phyloP scores from a whole-genome alignment of 1,139 yeast genomes.

The Diutina ranongensis region DNA sequence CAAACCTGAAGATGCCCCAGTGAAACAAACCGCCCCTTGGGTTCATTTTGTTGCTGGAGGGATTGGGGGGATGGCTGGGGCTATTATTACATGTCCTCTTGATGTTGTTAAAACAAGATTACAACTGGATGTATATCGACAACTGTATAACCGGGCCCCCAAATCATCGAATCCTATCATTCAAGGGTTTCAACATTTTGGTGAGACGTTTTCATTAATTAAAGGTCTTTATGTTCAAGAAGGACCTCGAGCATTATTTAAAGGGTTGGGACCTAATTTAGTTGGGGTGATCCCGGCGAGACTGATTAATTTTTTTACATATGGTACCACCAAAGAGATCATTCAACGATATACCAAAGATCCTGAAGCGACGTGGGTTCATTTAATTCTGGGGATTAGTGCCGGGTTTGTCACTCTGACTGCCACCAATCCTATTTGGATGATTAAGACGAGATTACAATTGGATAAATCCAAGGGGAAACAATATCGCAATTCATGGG shows the following conservation, averaged over 20 bases:
- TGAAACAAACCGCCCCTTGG: slow-evolving; percentile 31
- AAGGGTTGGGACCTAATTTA: slow-evolving; percentile 91
- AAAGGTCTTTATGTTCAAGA: slow-evolving; percentile 59
- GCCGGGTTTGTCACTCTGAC: slow-evolving; percentile 96
- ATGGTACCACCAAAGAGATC: slow-evolving; percentile 79
- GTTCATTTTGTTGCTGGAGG: slow-evolving; percentile 99
- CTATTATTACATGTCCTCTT: slow-evolving; percentile 84
- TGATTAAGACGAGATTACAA: slow-evolving; percentile 88
- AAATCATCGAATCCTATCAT: slow-evolving; percentile 28
- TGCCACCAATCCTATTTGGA: slow-evolving; percentile 99
- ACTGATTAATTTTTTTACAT: slow-evolving; percentile 91
- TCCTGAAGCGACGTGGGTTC: slow-evolving; percentile 82
- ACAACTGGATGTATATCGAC: slow-evolving; percentile 69
- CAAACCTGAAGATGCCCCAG: not conserved
- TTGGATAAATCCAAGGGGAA: slow-evolving; percentile 61
- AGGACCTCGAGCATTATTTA: slow-evolving; percentile 79
- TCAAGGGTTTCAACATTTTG: slow-evolving; percentile 56
- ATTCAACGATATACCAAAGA: slow-evolving; percentile 53
- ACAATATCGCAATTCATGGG: slow-evolving; percentile 73
- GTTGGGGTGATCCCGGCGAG: slow-evolving; percentile 99
- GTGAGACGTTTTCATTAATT: slow-evolving; percentile 70
- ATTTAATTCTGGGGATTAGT: slow-evolving; percentile 74
- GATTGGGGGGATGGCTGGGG: slow-evolving; percentile 96
- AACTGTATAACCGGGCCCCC: slow-evolving; percentile 28
- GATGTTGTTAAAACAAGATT: slow-evolving; percentile 94